phyloP scores from a whole-genome alignment of 2,329 filamentous ascomycete genomes.

The Metarhizium album region DNA sequence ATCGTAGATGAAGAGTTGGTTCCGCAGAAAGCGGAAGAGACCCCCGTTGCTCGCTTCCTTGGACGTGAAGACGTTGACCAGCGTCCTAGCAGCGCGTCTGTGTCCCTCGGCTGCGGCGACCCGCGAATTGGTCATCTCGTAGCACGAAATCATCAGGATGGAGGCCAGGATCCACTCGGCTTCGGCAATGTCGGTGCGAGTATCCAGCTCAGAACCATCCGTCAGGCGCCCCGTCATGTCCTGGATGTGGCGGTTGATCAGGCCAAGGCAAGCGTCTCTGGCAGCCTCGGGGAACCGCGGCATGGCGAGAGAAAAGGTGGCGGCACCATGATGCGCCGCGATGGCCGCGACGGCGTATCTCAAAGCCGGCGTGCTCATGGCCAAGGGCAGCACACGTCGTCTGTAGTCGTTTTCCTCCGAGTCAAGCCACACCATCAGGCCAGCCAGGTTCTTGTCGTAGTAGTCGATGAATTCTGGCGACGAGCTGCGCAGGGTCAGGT shows the following conservation, averaged over 20 bases:
- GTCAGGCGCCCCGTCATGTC: conserved; percentile 16
- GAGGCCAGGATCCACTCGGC: conserved; percentile 21
- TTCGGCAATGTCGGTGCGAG: conserved; percentile 13
- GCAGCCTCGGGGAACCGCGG: conserved; percentile 16
- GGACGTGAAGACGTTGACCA: conserved; percentile 18
- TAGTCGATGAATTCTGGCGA: conserved; percentile 17
- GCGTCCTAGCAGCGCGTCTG: conserved; percentile 16
- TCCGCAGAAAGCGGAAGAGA: conserved; percentile 18
- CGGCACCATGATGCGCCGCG: conserved; percentile 18
- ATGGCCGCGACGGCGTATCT: conserved; percentile 19
- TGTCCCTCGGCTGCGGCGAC: conserved; percentile 17
- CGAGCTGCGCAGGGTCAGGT: conserved; percentile 11
- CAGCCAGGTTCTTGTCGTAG: conserved; percentile 18
- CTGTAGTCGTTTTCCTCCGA: conserved; percentile 19
- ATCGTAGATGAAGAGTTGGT: conserved; percentile 19
- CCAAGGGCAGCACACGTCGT: conserved; percentile 15
- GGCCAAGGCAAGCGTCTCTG: conserved; percentile 16
- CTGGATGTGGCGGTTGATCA: conserved; percentile 14
- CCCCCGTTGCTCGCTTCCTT: conserved; percentile 10
- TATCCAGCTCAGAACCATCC: conserved; percentile 12
- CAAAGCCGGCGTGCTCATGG: conserved; percentile 16
- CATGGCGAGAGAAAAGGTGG: conserved; percentile 11
- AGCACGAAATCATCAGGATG: conserved; percentile 20
- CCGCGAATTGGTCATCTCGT: conserved; percentile 19
- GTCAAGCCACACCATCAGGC: conserved; percentile 22